Conservation (phyloP, 2,329 filamentous ascomycete genomes). For the Phyllosticta citriasiana region DNA sequence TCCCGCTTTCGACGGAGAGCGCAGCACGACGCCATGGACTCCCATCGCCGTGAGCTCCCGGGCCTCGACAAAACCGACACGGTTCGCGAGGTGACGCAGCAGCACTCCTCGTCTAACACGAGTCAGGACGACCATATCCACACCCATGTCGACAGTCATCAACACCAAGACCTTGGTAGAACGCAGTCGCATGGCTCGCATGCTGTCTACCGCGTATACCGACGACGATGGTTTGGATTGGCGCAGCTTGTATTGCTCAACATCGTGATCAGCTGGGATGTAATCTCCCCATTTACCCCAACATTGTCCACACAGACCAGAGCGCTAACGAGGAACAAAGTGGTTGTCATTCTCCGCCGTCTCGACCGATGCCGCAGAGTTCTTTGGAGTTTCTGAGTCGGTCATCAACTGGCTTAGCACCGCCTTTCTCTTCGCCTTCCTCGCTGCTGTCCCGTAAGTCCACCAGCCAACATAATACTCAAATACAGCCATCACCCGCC, state of each 20-base stretch:
- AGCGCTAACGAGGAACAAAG: slow-evolving; percentile 33
- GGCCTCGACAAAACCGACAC: background rate
- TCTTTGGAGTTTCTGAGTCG: slow-evolving; percentile 64
- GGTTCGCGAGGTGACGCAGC: background rate
- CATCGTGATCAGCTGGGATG: slow-evolving; percentile 90
- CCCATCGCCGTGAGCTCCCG: background rate
- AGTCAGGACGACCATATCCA: background rate
- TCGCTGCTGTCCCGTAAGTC: slow-evolving; percentile 55
- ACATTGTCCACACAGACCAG: background rate
- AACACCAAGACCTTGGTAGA: background rate
- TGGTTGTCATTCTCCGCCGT: slow-evolving; percentile 91
- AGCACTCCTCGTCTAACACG: background rate
- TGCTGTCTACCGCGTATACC: slow-evolving; percentile 51
- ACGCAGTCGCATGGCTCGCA: background rate
- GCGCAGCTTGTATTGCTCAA: slow-evolving; percentile 78
- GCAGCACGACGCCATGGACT: background rate
- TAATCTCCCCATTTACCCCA: slow-evolving; percentile 41
- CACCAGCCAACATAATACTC: background rate
- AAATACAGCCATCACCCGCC: background rate
- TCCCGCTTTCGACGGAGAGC: background rate
- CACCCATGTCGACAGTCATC: background rate
- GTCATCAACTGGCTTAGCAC: slow-evolving; percentile 91
- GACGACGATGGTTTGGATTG: slow-evolving; percentile 81
- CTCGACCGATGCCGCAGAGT: slow-evolving; percentile 60
- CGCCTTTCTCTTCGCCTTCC: slow-evolving; percentile 76